Conservation (phyloP, 75 land plant species). For the Pinus tabuliformis region DNA sequence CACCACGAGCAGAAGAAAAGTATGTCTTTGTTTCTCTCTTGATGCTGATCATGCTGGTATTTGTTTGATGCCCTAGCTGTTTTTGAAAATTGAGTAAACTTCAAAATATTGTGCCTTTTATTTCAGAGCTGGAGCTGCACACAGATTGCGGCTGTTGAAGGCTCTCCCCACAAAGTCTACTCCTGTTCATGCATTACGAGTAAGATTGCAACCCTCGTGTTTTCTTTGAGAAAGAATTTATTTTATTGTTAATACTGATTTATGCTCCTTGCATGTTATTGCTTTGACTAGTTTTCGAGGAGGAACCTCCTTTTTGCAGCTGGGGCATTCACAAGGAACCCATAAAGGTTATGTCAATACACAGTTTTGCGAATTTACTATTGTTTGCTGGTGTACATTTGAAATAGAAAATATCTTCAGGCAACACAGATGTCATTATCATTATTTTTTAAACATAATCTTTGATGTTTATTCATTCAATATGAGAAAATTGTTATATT, state of each 20-base stretch:
- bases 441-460: too few relatives aligned
- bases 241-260: not conserved
- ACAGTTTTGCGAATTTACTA: too few relatives aligned
- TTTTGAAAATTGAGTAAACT: not conserved
- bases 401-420: too few relatives aligned
- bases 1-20: conserved; percentile 71
- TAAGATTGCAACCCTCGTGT: conserved; percentile 13
- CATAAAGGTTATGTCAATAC: not conserved
- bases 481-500: too few relatives aligned
- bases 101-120: not conserved
- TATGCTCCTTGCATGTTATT: not conserved
- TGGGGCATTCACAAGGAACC: conserved; percentile 54
- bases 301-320: conserved; percentile 91
- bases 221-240: not conserved
- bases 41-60: not conserved
- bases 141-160: conserved; percentile 75
- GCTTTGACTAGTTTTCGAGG: conserved; percentile 67
- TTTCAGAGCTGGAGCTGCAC: conserved; percentile 47
- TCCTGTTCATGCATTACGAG: conserved; percentile 76
- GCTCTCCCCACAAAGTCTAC: conserved; percentile 96
- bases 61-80: not conserved
- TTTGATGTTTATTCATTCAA: too few relatives aligned
- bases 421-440: too few relatives aligned
- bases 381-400: too few relatives aligned
- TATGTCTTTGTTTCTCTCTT: conserved; percentile 19